Conservation (phyloP, 2,329 filamentous ascomycete species). For the Orbilia brochopaga region DNA sequence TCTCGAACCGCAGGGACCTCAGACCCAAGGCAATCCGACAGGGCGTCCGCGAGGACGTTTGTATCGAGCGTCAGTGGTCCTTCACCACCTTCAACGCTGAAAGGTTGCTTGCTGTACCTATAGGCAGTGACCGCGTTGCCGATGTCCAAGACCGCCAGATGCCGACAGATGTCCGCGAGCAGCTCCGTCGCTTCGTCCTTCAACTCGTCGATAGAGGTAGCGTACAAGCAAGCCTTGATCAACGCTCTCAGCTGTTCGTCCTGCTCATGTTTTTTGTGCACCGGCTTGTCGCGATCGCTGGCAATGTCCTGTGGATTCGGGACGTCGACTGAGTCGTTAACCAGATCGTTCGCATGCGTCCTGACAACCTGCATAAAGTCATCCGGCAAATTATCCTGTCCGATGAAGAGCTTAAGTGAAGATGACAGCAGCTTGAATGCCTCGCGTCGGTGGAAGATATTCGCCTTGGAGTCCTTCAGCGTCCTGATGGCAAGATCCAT, state of each 20-base stretch:
- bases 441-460: constrained; percentile 90
- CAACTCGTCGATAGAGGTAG: constrained; percentile 80
- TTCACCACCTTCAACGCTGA: constrained; percentile 84
- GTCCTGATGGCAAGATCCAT: constrained; percentile 79
- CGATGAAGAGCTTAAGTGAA: constrained; percentile 88
- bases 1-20: constrained; percentile 81
- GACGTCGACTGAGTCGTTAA: constrained; percentile 73
- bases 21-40: constrained; percentile 87
- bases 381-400: constrained; percentile 84
- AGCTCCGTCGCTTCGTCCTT: constrained; percentile 76
- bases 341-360: constrained; percentile 84
- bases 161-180: constrained; percentile 79
- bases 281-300: constrained; percentile 80
- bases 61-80: constrained; percentile 85
- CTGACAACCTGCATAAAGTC: constrained; percentile 84
- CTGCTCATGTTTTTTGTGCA: constrained; percentile 83
- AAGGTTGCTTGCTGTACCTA: constrained; percentile 77
- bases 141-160: constrained; percentile 89
- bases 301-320: constrained; percentile 54
- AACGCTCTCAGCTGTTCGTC: constrained; percentile 83
- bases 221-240: constrained; percentile 85
- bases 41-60: constrained; percentile 83
- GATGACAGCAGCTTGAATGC: constrained; percentile 85
- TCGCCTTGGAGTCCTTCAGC: constrained; percentile 66
- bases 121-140: constrained; percentile 80